Evolutionary conservation across 768 basidiomycete species (phyloP).

Genomic region (Strobilomyces echinocephalus): DNA sequence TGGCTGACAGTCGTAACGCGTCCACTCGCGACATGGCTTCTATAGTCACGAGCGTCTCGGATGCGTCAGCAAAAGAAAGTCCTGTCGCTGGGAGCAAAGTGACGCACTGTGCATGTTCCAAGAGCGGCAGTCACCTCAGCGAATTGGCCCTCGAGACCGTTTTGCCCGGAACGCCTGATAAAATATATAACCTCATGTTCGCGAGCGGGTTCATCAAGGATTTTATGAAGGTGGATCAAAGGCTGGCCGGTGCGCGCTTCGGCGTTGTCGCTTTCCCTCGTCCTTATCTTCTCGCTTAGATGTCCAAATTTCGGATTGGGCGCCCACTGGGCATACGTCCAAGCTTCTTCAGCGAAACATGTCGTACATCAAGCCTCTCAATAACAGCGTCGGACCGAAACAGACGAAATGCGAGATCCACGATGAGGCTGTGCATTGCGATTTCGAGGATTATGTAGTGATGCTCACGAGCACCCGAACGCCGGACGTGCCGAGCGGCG

Average conservation of each 20-base stretch:
- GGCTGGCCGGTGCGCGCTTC: conserved; percentile 64
- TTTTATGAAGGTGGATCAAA: conserved; percentile 87
- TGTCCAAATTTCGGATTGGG: conserved; percentile 95
- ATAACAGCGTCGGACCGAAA: conserved; percentile 84
- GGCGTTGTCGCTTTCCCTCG: too few relatives aligned
- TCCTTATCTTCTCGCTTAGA: conserved; percentile 43
- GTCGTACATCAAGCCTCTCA: conserved; percentile 94
- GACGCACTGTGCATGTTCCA: conserved; percentile 72
- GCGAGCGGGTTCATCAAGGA: conserved; percentile 93
- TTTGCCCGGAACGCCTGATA: conserved; percentile 88
- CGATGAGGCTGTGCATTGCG: conserved; percentile 76
- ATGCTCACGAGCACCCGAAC: conserved; percentile 88
- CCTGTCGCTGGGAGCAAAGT: conserved; percentile 39
- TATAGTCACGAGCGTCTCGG: conserved; percentile 15
- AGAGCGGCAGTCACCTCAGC: conserved; percentile 59
- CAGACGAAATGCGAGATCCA: conserved; percentile 94
- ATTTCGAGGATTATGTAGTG: conserved; percentile 78
- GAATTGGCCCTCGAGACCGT: conserved; percentile 75
- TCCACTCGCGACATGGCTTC: conserved; percentile 20
- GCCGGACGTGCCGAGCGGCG: conserved; percentile 92
- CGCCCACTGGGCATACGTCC: conserved; percentile 56
- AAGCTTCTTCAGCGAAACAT: conserved; percentile 80
- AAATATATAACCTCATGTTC: conserved; percentile 94
- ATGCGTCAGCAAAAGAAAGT: conserved; percentile 5
- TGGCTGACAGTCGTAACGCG: conserved; percentile 12